Conservation (phyloP, 371 early-diverging fungal species). For the Mortierella sp. region DNA sequence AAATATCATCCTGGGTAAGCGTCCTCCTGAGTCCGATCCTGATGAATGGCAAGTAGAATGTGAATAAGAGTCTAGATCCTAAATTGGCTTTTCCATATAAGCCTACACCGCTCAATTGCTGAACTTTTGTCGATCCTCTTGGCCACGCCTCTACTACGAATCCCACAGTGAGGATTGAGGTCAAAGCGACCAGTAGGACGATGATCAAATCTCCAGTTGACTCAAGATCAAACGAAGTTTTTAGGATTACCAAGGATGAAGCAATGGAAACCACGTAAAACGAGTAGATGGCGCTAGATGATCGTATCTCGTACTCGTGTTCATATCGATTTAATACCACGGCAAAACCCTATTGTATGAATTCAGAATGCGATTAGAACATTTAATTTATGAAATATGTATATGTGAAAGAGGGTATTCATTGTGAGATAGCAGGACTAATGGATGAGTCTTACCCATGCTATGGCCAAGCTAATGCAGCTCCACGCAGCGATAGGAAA, state of each 20-base stretch:
- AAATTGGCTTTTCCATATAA: slow-evolving; percentile 32
- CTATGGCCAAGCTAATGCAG: slow-evolving; percentile 7
- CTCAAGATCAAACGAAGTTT: slow-evolving; percentile 8
- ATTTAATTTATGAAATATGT: too few species aligned
- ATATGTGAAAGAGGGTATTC: too few species aligned
- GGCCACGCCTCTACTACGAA: slow-evolving; percentile 43
- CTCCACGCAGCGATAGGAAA: slow-evolving; percentile 10
- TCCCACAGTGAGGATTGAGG: slow-evolving; percentile 1
- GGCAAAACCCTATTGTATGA: slow-evolving; percentile 27
- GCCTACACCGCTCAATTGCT: slow-evolving; percentile 18
- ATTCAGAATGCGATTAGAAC: too few species aligned
- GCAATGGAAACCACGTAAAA: slow-evolving; percentile 22
- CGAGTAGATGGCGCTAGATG: slow-evolving; percentile 26
- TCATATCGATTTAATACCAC: slow-evolving; percentile 26
- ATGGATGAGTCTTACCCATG: slow-evolving; percentile 33
- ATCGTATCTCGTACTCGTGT: slow-evolving; percentile 39
- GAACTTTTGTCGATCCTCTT: slow-evolving; percentile 28
- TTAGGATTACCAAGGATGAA: slow-evolving; percentile 1
- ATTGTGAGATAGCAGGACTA: neutral
- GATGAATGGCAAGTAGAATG: slow-evolving; percentile 20
- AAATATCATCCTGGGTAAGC: slow-evolving; percentile 5
- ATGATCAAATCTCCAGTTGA: neutral
- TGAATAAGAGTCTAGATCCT: slow-evolving; percentile 24
- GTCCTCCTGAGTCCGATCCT: slow-evolving; percentile 17
- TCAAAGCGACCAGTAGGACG: neutral